A percentile compares a stretch with the other conserved stretches of the same genome.
Conservation (phyloP, 2,329 filamentous ascomycete species). For the Trichophyton rubrum region DNA sequence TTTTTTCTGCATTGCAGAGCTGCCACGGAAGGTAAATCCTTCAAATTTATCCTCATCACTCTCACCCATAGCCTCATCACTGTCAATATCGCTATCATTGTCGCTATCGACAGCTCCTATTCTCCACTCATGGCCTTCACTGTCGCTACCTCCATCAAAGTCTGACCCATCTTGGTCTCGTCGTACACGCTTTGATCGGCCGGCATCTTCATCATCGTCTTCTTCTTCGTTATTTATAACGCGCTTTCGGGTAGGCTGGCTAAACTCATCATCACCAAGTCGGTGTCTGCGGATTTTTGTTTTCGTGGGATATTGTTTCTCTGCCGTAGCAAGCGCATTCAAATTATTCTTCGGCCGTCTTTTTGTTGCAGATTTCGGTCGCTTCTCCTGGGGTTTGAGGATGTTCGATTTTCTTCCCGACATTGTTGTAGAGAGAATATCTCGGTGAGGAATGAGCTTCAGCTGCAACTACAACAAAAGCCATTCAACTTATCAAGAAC, state of each 20-base stretch:
- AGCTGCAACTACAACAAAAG: neutral
- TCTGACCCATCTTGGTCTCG: conserved; percentile 38
- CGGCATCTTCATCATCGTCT: conserved; percentile 24
- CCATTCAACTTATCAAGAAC: neutral
- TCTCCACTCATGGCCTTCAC: conserved; percentile 74
- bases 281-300: conserved; percentile 44
- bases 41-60: conserved; percentile 80
- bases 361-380: conserved; percentile 36
- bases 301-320: conserved; percentile 42
- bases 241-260: conserved; percentile 27
- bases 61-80: conserved; percentile 73
- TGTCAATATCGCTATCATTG: conserved; percentile 57
- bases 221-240: conserved; percentile 16
- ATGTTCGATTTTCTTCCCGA: conserved; percentile 30
- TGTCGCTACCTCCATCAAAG: conserved; percentile 66
- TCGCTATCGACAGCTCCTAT: conserved; percentile 58
- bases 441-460: neutral
- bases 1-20: conserved; percentile 30
- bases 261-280: conserved; percentile 44
- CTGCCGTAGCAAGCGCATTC: conserved; percentile 55
- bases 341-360: conserved; percentile 36
- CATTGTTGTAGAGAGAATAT: conserved; percentile 20
- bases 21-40: conserved; percentile 57
- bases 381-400: conserved; percentile 28
- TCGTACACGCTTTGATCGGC: conserved; percentile 33